phyloP scores from a whole-genome alignment of 768 basidiomycete genomes.

The Mycena amicta region DNA sequence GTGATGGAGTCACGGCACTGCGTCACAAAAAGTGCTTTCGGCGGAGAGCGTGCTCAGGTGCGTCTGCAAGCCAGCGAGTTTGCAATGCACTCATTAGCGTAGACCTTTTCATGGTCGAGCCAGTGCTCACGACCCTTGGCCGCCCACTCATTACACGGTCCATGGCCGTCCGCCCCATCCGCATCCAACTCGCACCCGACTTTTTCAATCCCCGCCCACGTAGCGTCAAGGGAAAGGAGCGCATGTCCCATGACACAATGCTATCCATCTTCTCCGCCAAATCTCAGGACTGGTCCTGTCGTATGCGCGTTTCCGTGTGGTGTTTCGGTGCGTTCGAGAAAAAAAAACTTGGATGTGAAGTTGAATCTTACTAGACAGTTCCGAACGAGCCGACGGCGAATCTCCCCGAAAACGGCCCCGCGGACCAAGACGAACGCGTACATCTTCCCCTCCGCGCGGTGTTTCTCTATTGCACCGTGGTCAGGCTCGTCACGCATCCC shows the following conservation, averaged over 20 bases:
- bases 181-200: slow-evolving; percentile 40
- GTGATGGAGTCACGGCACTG: too few relatives aligned
- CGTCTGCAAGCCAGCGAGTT: too few relatives aligned
- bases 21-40: too few relatives aligned
- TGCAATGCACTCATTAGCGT: too few relatives aligned
- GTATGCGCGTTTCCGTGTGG: slow-evolving; percentile 49
- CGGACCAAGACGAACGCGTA: not conserved
- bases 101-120: slow-evolving; percentile 39
- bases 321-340: slow-evolving; percentile 41
- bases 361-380: not conserved
- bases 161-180: slow-evolving; percentile 33
- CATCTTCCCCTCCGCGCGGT: not conserved
- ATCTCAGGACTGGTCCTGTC: slow-evolving; percentile 51
- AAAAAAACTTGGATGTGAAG: not conserved
- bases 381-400: not conserved
- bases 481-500: slow-evolving; percentile 18
- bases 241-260: slow-evolving; percentile 35
- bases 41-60: too few relatives aligned
- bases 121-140: slow-evolving; percentile 40
- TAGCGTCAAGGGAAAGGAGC: slow-evolving; percentile 57
- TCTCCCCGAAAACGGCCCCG: not conserved
- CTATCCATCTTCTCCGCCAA: slow-evolving; percentile 34
- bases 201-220: slow-evolving; percentile 61
- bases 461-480: slow-evolving; percentile 7
- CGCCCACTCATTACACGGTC: slow-evolving; percentile 24